Conservation (phyloP, 805 yeast genomes). For the Tetrapisispora taiwanensis region DNA sequence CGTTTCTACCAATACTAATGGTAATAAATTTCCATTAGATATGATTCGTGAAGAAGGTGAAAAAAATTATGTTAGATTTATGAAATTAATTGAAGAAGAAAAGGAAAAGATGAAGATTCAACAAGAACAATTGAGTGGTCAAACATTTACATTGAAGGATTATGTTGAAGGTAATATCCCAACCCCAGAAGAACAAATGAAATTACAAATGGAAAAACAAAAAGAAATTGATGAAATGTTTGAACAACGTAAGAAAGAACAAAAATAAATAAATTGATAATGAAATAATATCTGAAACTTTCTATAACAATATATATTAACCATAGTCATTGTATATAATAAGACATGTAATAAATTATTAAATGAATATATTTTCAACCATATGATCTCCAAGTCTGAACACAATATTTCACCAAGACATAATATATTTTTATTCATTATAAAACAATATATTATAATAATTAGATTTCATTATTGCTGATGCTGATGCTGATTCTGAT, state of each 20-base stretch:
- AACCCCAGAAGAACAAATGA: slow-evolving; percentile 53
- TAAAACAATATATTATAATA: too few species aligned
- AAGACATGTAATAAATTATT: too few species aligned
- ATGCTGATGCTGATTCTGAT: too few species aligned
- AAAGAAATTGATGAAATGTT: slow-evolving; percentile 30
- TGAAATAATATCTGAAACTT: too few species aligned
- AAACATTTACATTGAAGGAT: slow-evolving; percentile 76
- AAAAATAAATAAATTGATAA: not conserved
- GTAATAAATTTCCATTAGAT: slow-evolving; percentile 62
- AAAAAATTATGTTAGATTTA: slow-evolving; percentile 73
- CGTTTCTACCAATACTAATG: slow-evolving; percentile 11
- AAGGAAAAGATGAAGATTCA: slow-evolving; percentile 50
- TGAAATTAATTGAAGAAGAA: slow-evolving; percentile 76
- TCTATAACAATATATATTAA: too few species aligned
- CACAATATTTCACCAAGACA: too few species aligned
- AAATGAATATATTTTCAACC: too few species aligned
- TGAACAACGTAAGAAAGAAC: slow-evolving; percentile 22
- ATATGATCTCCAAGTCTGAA: too few species aligned
- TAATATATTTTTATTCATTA: too few species aligned
- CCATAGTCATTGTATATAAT: too few species aligned
- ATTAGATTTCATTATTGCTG: too few species aligned
- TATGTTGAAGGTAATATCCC: slow-evolving; percentile 77
- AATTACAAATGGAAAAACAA: slow-evolving; percentile 34
- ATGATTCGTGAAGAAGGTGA: slow-evolving; percentile 86
- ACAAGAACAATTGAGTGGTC: slow-evolving; percentile 73